These are phyloP conservation scores for Triticum timopheevii DNA, from an alignment of 176 grass and related monocot species.

Conservation along the genomic window DNA sequence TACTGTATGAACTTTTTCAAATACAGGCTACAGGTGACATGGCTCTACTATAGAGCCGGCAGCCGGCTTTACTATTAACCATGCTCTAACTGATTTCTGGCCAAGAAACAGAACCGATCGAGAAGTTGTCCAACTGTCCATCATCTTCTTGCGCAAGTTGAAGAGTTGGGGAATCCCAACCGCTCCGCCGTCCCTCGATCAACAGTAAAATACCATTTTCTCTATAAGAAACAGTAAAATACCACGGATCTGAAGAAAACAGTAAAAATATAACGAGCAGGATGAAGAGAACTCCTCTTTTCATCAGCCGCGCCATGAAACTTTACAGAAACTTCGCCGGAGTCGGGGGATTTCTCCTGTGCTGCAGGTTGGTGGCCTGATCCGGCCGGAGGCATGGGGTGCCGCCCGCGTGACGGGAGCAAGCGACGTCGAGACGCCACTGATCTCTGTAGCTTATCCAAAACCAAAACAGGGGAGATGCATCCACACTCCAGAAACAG, in stretches of 20 bases:
- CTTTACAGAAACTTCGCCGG: not conserved
- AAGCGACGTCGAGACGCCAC: not conserved
- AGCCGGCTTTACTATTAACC: too few relatives aligned
- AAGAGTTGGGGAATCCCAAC: too few relatives aligned
- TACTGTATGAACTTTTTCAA: too few relatives aligned
- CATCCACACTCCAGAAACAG: not conserved
- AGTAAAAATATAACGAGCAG: not conserved
- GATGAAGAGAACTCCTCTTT: not conserved
- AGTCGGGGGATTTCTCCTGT: not conserved
- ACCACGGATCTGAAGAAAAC: not conserved
- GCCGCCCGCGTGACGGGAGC: constrained; percentile 25
- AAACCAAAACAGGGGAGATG: not conserved
- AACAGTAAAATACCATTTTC: not conserved
- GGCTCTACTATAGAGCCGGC: too few relatives aligned
- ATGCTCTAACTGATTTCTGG: not conserved
- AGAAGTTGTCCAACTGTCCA: too few relatives aligned
- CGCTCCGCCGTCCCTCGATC: not conserved
- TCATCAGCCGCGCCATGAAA: not conserved
- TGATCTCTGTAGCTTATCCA: constrained; percentile 17
- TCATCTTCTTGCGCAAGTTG: too few relatives aligned
- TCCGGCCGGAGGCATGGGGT: not conserved
- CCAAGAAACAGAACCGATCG: not conserved
- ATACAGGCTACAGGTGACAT: too few relatives aligned
- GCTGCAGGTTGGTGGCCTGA: not conserved
- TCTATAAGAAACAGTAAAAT: not conserved